These are phyloP conservation scores for Turritis glabra DNA, from an alignment of 345 rosid genomes.

Conservation along the genomic window DNA sequence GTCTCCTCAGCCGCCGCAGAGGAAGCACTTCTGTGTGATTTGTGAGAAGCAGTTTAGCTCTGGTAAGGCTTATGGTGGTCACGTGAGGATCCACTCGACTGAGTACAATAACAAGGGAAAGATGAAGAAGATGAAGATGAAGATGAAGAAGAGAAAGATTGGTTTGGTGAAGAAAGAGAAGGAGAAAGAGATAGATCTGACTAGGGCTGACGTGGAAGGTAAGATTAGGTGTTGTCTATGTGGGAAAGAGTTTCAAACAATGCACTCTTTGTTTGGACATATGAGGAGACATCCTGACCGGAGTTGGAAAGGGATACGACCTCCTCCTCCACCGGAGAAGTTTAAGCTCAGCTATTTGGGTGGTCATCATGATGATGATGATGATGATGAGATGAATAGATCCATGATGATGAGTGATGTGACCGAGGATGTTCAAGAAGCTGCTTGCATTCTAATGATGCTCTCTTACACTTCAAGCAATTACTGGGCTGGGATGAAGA, in stretches of 20 bases:
- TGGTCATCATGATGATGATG: neutral
- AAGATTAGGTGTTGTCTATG: constrained; percentile 43
- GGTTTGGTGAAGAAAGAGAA: constrained; percentile 16
- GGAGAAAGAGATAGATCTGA: constrained; percentile 33
- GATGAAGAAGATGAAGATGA: constrained; percentile 21
- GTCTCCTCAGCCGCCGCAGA: constrained; percentile 4
- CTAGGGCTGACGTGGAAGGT: constrained; percentile 34
- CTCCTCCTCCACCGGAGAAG: constrained; percentile 39
- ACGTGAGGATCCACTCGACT: constrained; percentile 44
- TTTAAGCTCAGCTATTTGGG: neutral
- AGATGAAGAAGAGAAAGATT: constrained; percentile 11
- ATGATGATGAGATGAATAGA: constrained; percentile 9
- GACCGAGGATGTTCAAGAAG: constrained; percentile 18
- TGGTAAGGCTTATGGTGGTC: constrained; percentile 51
- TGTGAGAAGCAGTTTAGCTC: constrained; percentile 42
- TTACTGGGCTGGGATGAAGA: neutral
- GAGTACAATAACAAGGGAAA: constrained; percentile 33
- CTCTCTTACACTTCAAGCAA: neutral
- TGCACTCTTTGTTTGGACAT: constrained; percentile 70
- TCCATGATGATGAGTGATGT: constrained; percentile 17
- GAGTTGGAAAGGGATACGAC: constrained; percentile 60
- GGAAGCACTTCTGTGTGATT: constrained; percentile 36
- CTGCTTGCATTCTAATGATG: constrained; percentile 34
- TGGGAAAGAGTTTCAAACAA: constrained; percentile 43
- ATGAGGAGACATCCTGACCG: constrained; percentile 84